Evolutionary conservation across 78 protist genomes (phyloP), one percentile per base, ranked within the genome.

Genomic region (Tieghemostelium lacteum): DNA sequence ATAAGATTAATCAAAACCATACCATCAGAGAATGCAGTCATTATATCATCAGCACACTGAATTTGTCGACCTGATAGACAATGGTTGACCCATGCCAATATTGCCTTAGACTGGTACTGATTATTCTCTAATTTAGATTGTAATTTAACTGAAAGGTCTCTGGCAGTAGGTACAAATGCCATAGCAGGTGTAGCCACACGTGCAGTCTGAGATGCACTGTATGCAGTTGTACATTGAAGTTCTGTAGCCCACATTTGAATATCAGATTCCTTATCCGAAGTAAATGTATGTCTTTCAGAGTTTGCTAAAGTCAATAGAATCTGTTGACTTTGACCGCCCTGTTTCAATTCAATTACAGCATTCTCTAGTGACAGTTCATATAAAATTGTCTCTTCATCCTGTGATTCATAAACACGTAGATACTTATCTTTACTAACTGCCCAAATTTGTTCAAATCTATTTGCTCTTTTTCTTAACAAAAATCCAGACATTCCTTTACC

Each of bases 21-120:
- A 22, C 91, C 91, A 69, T 83, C 91, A 22, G 72, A 69, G 49
- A 55, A 83, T 50, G 55, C 73, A n/a, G 26, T 60, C 0, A 36
- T 10, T 1, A 55, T 62, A 10, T 22, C n/a, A 14, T 54, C 63
- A 6, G n/a, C 22, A 2, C 52, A 17, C 2, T 28, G 19, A 8
- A 69, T 22, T 5, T 24, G 28, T 40, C 63, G 58, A n/a, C 78
- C 64, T 1, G 34, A 26, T 3, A 83, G 67, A 2, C 66, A 19
- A 58, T 58, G 49, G 12, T 83, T 63, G 0, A 63, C 62, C 91
- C 91, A 83, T 17, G 34, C n/a, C 10, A 34, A 0, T 7, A 69
- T 40, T 29, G 76, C 66, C n/a, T 42, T 28, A 7, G 50, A 16
- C 24, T 40, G 67, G 36, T 76, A 50, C 1, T 60, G 67, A 1